Conservation (phyloP, 2,329 filamentous ascomycete species). For the Gyromitra esculenta region DNA sequence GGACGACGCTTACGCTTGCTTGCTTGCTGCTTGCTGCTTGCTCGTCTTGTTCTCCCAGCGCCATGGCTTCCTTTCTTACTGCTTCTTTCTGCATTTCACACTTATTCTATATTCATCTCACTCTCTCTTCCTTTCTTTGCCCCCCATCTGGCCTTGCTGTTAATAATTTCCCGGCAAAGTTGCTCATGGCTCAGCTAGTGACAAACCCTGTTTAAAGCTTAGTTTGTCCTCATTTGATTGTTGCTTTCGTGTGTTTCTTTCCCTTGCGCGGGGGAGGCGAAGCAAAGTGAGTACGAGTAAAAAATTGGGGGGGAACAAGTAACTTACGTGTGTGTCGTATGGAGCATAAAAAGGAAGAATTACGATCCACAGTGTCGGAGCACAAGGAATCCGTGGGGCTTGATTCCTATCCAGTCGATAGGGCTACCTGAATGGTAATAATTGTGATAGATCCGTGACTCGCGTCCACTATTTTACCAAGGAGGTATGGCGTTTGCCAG, state of each 20-base stretch:
- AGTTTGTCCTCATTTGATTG: slow-evolving; percentile 28
- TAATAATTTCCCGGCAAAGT: slow-evolving; percentile 16
- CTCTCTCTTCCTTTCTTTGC: slow-evolving; percentile 15
- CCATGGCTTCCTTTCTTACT: slow-evolving; percentile 20
- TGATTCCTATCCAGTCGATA: slow-evolving; percentile 35
- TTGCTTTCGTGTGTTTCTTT: slow-evolving; percentile 25
- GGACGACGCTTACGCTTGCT: slow-evolving; percentile 35
- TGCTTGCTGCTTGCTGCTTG: slow-evolving; percentile 28
- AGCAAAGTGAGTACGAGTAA: slow-evolving; percentile 44
- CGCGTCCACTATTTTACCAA: slow-evolving; percentile 27
- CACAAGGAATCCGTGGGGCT: slow-evolving; percentile 36
- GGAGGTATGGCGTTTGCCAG: slow-evolving; percentile 28
- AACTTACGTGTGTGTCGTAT: slow-evolving; percentile 39
- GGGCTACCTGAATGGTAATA: slow-evolving; percentile 30
- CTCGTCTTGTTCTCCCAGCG: slow-evolving; percentile 33
- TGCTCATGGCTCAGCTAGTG: slow-evolving; percentile 17
- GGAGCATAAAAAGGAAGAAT: slow-evolving; percentile 34
- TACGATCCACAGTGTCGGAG: slow-evolving; percentile 36
- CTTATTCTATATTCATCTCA: background rate
- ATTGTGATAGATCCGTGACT: slow-evolving; percentile 42
- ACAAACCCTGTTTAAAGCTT: slow-evolving; percentile 37
- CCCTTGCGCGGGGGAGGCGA: slow-evolving; percentile 41
- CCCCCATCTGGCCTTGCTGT: slow-evolving; percentile 14
- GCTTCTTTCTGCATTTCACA: background rate
- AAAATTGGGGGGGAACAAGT: slow-evolving; percentile 34